Evolutionary conservation across 345 rosid genomes (phyloP), one percentile per base, ranked within the genome.

Genomic region (Arabidopsis arenosa): DNA sequence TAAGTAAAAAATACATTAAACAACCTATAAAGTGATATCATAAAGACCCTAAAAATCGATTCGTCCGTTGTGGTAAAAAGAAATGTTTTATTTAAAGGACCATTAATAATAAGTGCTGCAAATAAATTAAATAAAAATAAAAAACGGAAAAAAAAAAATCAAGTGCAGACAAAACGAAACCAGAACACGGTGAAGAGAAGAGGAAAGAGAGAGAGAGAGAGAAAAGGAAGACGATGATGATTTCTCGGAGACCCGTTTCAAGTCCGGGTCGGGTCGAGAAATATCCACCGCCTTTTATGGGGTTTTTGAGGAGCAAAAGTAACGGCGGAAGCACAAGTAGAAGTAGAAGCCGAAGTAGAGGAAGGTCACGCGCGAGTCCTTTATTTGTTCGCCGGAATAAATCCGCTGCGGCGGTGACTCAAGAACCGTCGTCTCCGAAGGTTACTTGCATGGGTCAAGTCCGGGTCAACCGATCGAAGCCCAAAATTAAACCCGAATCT

Each of bases 371-470:
- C 54, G 80, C 93, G n/a, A 93, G 97, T 55, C 97, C 97, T 15
- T 80, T 93, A 83, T 93, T 93, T 76, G 79, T 88, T 15, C 84
- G 90, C 18, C 88, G 84, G 83, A 87, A 77, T 78, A 86, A 71
- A 73, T 72, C 80, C 0, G 67, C 73, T 1, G 39, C 81, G 45
- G 52, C 77, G 64, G 68, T 59, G 75, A 86, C 91, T 4, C 97
- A 87, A 63, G 98, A 93, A 57, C 98, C 98, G 13, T 73, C 96
- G 44, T 93, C 98, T 9, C 98, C 98, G 0, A 90, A 88, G 74
- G 98, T 93, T 40, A 91, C 98, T 35, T 93, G 98, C 97, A 90
- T 93, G 90, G 98, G 98, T 21, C 97, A 93, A 73, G 97, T 93
- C 63, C 91, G 93, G 54, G 94, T 86, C 76, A 79, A 79, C 23